Evolutionary conservation across 352 stramenopile species (phyloP), one percentile per base, ranked within the genome.

Genomic region (Elongisporangium senticosum): DNA sequence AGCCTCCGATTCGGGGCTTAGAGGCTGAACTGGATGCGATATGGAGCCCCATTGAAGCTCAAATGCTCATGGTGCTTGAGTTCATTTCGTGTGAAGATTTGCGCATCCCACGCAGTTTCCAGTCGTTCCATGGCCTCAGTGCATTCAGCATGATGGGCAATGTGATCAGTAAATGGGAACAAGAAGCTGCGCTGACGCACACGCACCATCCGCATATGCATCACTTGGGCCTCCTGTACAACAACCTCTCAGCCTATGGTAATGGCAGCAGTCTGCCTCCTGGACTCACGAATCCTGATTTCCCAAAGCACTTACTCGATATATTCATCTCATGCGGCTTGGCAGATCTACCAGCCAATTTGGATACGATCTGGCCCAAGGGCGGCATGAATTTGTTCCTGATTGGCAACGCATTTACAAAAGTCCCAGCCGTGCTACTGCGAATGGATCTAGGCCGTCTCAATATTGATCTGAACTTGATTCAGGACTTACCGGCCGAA

Each of bases 71-170:
- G 1, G 49, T 67, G 13, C 47, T 77, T 3, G 40, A 62, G n/a
- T 55, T 74, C 24, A 55, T 56, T 11, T 62, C 74, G 17, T 77
- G 63, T 40, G 23, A 59, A 1, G 43, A 28, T 19, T 50, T 77
- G 5, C 52, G 50, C 0, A 57, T 74, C 21, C 59, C 66, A 1
- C 33, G 19, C 11, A 19, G 43, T 15, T 62, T 77, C 40, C 49
- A 49, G 20, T 33, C 20, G 2, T 69, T 77, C 23, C 37, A 4
- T n/a, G 61, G 53, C 2, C 61, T 77, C 11, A 28, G 61, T 13
- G 66, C 66, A 0, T 37, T 77, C 15, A 64, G 72, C 21, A 56
- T 77, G 23, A 69, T 55, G 55, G 65, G 62, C n/a, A 63, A 56
- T 1, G 62, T 43, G n/a, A 61, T 77, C 23, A 20, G 47, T 0